Conservation (phyloP, 148 eudicot species). For the Rhododendron ferrugineum region DNA sequence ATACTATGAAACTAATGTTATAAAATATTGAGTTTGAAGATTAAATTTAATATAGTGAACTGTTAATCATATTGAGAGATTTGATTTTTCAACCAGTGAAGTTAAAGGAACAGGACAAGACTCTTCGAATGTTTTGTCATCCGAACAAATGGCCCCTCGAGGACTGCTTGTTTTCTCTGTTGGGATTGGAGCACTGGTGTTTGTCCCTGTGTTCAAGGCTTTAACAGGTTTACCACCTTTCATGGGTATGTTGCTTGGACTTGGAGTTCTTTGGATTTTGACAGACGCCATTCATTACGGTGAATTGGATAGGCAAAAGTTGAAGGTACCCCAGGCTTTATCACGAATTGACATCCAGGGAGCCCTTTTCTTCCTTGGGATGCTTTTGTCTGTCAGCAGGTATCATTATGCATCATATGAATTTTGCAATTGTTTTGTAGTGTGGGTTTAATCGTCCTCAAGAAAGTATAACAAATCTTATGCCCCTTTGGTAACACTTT, state of each 20-base stretch:
- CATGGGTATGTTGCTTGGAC: constrained; percentile 95
- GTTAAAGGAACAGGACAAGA: constrained; percentile 64
- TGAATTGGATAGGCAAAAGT: constrained; percentile 76
- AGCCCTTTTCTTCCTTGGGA: constrained; percentile 93
- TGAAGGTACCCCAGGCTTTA: constrained; percentile 97
- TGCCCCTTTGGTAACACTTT: neutral
- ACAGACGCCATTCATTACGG: constrained; percentile 99
- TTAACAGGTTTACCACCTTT: constrained; percentile 93
- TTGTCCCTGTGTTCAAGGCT: constrained; percentile 89
- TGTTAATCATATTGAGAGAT: constrained; percentile 7
- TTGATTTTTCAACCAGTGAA: constrained; percentile 50
- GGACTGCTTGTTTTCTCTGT: constrained; percentile 84
- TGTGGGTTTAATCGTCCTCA: neutral
- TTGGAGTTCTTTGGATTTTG: constrained; percentile 92
- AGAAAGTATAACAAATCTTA: neutral
- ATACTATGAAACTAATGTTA: neutral
- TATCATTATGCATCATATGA: constrained; percentile 13
- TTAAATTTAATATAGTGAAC: neutral
- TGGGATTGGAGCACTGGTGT: constrained; percentile 82
- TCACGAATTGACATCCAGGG: constrained; percentile 99
- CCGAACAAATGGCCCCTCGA: constrained; percentile 97
- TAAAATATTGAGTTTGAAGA: constrained; percentile 5
- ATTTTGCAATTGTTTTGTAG: neutral
- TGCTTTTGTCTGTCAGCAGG: constrained; percentile 97
- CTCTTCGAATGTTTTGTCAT: constrained; percentile 53